Base-by-base conservation (phyloP, 2,329 filamentous ascomycete species). In the Aureobasidium sp. region DNA sequence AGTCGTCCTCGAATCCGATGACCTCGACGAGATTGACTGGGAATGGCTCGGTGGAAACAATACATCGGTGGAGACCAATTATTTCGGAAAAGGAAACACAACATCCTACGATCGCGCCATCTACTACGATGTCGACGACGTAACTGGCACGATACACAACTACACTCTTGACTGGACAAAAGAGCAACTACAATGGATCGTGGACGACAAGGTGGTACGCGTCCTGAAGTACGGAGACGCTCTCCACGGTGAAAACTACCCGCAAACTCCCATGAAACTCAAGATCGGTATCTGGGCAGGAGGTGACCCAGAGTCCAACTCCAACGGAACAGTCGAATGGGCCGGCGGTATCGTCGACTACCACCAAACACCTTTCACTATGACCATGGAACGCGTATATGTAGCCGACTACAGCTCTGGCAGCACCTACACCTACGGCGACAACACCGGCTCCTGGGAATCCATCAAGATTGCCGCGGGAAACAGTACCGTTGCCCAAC, bases 21-120 rank as follows among this genome's bases (percentile, higher is more conserved):
- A 93, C 72, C 85, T 95, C 13, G 94, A 97, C 76, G 93, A 97
- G 80, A 90, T 97, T 45, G 94, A 97, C 75, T 96, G 93, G 88
- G 93, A 95, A 76, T 93, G 93, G 75, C 83, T 93, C 60, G 93
- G 93, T 53, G 85, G 85, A 64, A 89, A 93, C 73, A 78, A 81
- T 66, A 86, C 83, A 23, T 79, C 85, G 40, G 91, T 88, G 11
- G 85, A 92, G 71, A 91, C 88, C 71, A 95, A 95, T 82, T 95
- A 91, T 80, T 93, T 92, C 80, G 75, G 89, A 81, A 92, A 93
- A 83, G 92, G 91, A 56, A 83, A 93, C 79, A 89, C 87, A 64
- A 86, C 86, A n/a, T 86, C 86, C 66, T 94, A 90, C 79, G 89
- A 94, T 80, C 90, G 91, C 68, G 91, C 88, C 74, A 84, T 84